phyloP scores from a whole-genome alignment of 805 yeast genomes.

The Diddensiella caesifluorescens region DNA sequence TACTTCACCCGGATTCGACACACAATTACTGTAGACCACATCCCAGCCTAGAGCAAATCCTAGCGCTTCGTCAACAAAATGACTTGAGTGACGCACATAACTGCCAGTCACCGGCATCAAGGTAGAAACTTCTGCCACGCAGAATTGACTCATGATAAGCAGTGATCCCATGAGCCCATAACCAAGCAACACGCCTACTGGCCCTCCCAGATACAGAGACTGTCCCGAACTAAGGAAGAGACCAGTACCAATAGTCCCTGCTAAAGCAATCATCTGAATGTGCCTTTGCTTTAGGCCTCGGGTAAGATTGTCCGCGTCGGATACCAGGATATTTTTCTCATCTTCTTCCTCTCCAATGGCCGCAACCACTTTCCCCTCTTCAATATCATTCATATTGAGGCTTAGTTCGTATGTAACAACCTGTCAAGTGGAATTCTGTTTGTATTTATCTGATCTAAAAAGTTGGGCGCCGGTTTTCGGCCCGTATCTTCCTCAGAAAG shows the following conservation, averaged over 20 bases:
- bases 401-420: too few relatives aligned
- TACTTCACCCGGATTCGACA: slow-evolving; percentile 58
- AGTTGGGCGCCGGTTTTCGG: too few relatives aligned
- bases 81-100: slow-evolving; percentile 57
- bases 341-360: neutral
- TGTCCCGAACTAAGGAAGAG: slow-evolving; percentile 71
- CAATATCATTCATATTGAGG: neutral
- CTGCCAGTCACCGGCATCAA: slow-evolving; percentile 63
- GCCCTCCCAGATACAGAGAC: slow-evolving; percentile 68
- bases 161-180: slow-evolving; percentile 66
- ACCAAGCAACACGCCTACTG: slow-evolving; percentile 48
- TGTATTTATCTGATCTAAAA: too few relatives aligned
- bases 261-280: slow-evolving; percentile 69
- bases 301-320: slow-evolving; percentile 19
- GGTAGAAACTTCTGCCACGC: slow-evolving; percentile 65
- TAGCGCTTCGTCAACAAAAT: slow-evolving; percentile 60
- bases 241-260: slow-evolving; percentile 82
- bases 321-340: slow-evolving; percentile 10
- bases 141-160: slow-evolving; percentile 64
- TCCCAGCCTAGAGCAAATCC: slow-evolving; percentile 68
- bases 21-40: slow-evolving; percentile 49
- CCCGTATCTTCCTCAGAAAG: too few relatives aligned
- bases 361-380: slow-evolving; percentile 1
- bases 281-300: slow-evolving; percentile 50
- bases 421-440: too few relatives aligned